Evolutionary conservation across 345 rosid genomes (phyloP), one percentile per base, ranked within the genome.

Genomic region (Reutealis trisperma): DNA sequence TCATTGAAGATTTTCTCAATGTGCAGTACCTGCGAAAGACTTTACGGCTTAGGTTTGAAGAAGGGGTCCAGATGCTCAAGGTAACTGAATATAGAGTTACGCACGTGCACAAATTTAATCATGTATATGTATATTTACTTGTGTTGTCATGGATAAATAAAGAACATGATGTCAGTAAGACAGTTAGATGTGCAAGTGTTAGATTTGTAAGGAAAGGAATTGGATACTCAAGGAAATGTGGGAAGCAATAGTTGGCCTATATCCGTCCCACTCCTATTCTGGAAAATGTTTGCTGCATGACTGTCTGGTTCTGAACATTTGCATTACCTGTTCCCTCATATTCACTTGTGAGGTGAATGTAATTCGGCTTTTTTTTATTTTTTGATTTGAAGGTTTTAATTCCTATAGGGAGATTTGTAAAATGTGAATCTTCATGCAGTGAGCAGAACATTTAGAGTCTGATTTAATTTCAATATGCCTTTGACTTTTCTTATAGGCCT

Each of bases 21-120:
- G 34, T 89, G 89, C 88, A 94, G 99, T 95, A 90, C 81, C 79
- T 89, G 77, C 85, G 81, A 32, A 84, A 90, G 68, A 93, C 99
- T 65, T 64, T 91, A 77, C 81, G 91, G 21, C 84, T 96, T 72
- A 87, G 88, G 24, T 93, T 91, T 86, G 92, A 89, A 80, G 98
- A 93, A 89, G 97, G 97, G 64, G 55, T 96, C 81, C 89, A 91
- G 83, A 93, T 96, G 97, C 91, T 96, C 59, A 90, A 90, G 94
- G 97, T 95, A 85, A 73, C 16, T 42, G 34, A 32, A 45, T 13
- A 34, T 19, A 41, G 14, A 45, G 21, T 70, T 44, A 19, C 24
- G 49, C 51, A 47, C 1, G 6, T 7, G n/a, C 30, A 6, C 16
- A 19, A 32, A 54, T 54, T 4, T 19, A 6, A 7, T 1, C 14